phyloP scores from a whole-genome alignment of 768 basidiomycete species.

The Amanita phalloides region DNA sequence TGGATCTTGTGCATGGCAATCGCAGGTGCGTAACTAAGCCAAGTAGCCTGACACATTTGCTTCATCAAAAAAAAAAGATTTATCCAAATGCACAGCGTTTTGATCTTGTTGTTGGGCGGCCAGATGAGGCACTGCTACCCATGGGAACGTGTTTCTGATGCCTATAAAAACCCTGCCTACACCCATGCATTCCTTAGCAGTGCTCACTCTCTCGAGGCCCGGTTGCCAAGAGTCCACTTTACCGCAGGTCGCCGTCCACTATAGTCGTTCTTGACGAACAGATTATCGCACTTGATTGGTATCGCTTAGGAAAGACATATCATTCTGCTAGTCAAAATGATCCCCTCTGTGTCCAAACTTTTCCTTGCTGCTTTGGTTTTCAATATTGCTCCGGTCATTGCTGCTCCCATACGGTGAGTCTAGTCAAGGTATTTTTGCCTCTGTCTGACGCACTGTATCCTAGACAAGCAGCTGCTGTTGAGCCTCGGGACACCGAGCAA shows the following conservation, averaged over 20 bases:
- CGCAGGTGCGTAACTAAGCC: no score
- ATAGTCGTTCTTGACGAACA: slow-evolving; percentile 5
- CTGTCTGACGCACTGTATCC: neutral
- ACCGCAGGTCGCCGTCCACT: slow-evolving; percentile 26
- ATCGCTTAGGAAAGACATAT: slow-evolving; percentile 14
- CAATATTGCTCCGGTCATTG: slow-evolving; percentile 23
- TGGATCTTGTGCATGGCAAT: no score
- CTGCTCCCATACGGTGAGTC: slow-evolving; percentile 29
- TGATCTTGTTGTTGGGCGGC: neutral
- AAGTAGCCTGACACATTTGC: neutral
- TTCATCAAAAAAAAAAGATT: neutral
- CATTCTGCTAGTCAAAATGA: slow-evolving; percentile 27
- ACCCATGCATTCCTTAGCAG: slow-evolving; percentile 26
- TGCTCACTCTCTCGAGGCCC: slow-evolving; percentile 33
- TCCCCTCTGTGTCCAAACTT: slow-evolving; percentile 25
- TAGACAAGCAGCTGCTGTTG: slow-evolving; percentile 19
- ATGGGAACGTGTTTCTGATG: neutral
- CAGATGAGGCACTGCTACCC: neutral
- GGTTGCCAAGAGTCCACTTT: slow-evolving; percentile 35
- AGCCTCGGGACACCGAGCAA: slow-evolving; percentile 15
- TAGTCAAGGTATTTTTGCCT: neutral
- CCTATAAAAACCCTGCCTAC: slow-evolving; percentile 21
- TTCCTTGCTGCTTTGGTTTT: slow-evolving; percentile 27
- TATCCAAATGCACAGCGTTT: neutral
- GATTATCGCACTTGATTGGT: slow-evolving; percentile 6